Conservation (phyloP, 2,329 filamentous ascomycete species). For the Aspergillus jensenii region DNA sequence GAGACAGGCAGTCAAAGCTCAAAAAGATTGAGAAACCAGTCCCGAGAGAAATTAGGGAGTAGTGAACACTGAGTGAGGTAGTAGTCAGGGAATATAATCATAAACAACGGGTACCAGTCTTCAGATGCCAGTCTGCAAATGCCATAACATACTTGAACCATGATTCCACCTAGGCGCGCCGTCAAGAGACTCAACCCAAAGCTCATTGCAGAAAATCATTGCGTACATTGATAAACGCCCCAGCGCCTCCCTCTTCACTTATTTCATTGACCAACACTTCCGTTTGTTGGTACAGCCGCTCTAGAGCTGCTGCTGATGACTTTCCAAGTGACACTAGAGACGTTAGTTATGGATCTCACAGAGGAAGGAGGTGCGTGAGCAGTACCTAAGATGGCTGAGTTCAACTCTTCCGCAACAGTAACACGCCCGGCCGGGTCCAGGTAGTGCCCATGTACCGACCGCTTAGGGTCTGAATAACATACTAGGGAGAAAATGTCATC, state of each 20-base stretch:
- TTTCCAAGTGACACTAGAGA: conserved; percentile 82
- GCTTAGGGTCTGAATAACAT: conserved; percentile 78
- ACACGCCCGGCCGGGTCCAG: conserved; percentile 73
- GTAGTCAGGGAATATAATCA: not conserved
- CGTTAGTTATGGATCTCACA: conserved; percentile 8
- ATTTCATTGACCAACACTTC: conserved; percentile 82
- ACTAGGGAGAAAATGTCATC: conserved; percentile 85
- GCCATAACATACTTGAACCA: conserved; percentile 10
- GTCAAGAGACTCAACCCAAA: conserved; percentile 28
- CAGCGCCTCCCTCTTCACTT: conserved; percentile 73
- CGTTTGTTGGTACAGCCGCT: conserved; percentile 83
- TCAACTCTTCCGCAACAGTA: conserved; percentile 86
- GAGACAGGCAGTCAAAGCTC: not conserved
- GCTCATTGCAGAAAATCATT: conserved; percentile 47
- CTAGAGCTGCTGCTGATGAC: conserved; percentile 80
- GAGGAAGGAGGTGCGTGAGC: conserved; percentile 4
- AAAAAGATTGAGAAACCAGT: not conserved
- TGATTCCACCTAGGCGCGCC: conserved; percentile 2
- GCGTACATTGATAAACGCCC: conserved; percentile 75
- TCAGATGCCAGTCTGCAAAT: conserved; percentile 12
- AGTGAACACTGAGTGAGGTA: not conserved
- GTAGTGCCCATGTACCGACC: conserved; percentile 74
- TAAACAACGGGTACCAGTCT: conserved; percentile 3
- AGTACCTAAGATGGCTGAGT: conserved; percentile 86
- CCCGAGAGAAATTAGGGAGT: not conserved